Conservation (phyloP, 2,329 filamentous ascomycete species). For the Phyllosticta citrichinensis region DNA sequence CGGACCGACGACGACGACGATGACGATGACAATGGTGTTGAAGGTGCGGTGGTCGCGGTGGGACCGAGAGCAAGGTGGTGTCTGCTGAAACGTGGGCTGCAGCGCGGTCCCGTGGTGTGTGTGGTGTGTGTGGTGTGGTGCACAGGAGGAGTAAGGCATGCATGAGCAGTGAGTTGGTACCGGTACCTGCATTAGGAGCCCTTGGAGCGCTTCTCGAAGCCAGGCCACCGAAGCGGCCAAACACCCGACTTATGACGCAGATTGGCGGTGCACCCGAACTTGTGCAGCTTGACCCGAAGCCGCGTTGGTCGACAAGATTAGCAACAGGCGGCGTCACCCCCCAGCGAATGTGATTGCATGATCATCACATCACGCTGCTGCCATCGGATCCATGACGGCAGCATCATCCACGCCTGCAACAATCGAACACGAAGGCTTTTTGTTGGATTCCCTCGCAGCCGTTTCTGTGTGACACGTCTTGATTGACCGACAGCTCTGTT, state of each 20-base stretch:
- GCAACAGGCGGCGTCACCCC: neutral
- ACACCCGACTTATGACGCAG: slow-evolving; percentile 1
- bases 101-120: slow-evolving; percentile 1
- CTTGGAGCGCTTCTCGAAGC: slow-evolving; percentile 1
- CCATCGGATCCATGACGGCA: neutral
- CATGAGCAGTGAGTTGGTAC: neutral
- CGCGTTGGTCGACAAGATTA: slow-evolving; percentile 6
- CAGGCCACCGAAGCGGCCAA: neutral
- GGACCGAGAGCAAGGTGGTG: neutral
- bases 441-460: neutral
- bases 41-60: neutral
- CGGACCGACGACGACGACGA: slow-evolving; percentile 4
- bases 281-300: neutral
- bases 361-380: slow-evolving; percentile 5
- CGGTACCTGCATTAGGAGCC: slow-evolving; percentile 29
- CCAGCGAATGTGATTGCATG: slow-evolving; percentile 7
- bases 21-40: neutral
- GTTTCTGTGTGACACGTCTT: neutral
- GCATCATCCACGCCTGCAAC: neutral
- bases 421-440: neutral
- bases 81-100: slow-evolving; percentile 6
- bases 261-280: slow-evolving; percentile 12
- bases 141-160: neutral
- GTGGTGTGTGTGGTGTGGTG: neutral
- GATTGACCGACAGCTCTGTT: neutral